phyloP scores from a whole-genome alignment of 345 rosid genomes.

The Linum lewisii region DNA sequence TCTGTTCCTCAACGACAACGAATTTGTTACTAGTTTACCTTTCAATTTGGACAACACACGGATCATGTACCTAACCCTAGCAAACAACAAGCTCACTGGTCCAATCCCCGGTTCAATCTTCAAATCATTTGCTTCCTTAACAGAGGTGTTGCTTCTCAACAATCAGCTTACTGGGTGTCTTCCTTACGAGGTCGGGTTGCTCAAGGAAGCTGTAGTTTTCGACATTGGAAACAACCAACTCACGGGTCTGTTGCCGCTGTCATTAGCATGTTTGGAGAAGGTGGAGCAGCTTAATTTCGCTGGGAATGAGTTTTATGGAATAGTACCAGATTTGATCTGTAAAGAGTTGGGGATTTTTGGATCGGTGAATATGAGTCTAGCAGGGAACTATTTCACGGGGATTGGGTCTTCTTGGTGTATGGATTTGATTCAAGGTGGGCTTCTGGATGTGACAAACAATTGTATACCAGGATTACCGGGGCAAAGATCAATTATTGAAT shows the following conservation, averaged over 20 bases:
- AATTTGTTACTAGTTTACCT: conserved; percentile 41
- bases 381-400: conserved; percentile 51
- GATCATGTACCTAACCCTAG: conserved; percentile 51
- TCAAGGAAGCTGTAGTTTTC: conserved; percentile 47
- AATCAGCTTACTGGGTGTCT: conserved; percentile 65
- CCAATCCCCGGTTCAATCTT: conserved; percentile 53
- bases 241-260: conserved; percentile 53
- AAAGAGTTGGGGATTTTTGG: conserved; percentile 34
- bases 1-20: conserved; percentile 66
- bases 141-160: conserved; percentile 60
- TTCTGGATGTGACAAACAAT: conserved; percentile 56
- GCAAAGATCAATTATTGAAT: conserved; percentile 52
- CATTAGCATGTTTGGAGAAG: conserved; percentile 48
- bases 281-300: conserved; percentile 69
- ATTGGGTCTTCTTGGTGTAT: conserved; percentile 55
- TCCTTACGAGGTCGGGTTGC: conserved; percentile 55
- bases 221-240: conserved; percentile 53
- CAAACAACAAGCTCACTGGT: conserved; percentile 68
- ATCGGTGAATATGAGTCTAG: conserved; percentile 46
- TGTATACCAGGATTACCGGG: conserved; percentile 66
- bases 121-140: conserved; percentile 37
- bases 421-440: conserved; percentile 39
- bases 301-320: conserved; percentile 50
- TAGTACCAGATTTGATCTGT: conserved; percentile 58
- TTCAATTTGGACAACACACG: conserved; percentile 38